Evolutionary conservation across 208 protist species (phyloP).

Genomic region (Acanthamoeba quina): DNA sequence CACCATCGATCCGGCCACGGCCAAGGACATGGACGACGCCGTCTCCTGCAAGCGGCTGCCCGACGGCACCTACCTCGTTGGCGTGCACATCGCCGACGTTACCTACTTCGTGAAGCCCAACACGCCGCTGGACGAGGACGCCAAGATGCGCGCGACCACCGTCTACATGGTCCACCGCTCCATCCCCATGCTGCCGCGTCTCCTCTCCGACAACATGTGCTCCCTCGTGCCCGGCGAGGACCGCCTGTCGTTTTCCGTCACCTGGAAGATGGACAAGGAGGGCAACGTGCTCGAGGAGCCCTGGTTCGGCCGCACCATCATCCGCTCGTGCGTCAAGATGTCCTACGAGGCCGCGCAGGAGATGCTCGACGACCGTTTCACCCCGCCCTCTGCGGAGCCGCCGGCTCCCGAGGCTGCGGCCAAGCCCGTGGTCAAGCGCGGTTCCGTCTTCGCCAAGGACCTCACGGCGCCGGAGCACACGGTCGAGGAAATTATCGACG

Average conservation of each 20-base stretch:
- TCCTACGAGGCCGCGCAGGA: conserved; percentile 90
- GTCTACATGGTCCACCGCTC: conserved; percentile 91
- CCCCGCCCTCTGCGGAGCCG: background rate
- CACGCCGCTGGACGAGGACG: conserved; percentile 92
- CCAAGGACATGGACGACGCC: conserved; percentile 93
- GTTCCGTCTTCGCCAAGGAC: conserved; percentile 45
- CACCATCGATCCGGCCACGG: conserved; percentile 92
- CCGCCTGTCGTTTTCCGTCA: conserved; percentile 92
- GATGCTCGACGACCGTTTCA: conserved; percentile 80
- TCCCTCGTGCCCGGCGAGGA: conserved; percentile 92
- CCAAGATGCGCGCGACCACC: conserved; percentile 90
- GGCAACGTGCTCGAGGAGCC: conserved; percentile 79
- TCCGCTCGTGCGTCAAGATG: conserved; percentile 89
- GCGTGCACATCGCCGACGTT: conserved; percentile 97
- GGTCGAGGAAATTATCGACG: conserved; percentile 60
- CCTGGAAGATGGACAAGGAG: conserved; percentile 88
- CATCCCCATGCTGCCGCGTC: conserved; percentile 86
- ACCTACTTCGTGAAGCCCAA: conserved; percentile 92
- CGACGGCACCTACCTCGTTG: conserved; percentile 89
- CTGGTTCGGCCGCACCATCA: conserved; percentile 83
- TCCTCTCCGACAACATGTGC: conserved; percentile 94
- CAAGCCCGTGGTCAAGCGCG: background rate
- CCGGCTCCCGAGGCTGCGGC: background rate
- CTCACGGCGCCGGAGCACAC: conserved; percentile 10
- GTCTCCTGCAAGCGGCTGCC: conserved; percentile 81